These are phyloP conservation scores for Salvia hispanica DNA, from an alignment of 257 asterid species.

Conservation along the genomic window DNA sequence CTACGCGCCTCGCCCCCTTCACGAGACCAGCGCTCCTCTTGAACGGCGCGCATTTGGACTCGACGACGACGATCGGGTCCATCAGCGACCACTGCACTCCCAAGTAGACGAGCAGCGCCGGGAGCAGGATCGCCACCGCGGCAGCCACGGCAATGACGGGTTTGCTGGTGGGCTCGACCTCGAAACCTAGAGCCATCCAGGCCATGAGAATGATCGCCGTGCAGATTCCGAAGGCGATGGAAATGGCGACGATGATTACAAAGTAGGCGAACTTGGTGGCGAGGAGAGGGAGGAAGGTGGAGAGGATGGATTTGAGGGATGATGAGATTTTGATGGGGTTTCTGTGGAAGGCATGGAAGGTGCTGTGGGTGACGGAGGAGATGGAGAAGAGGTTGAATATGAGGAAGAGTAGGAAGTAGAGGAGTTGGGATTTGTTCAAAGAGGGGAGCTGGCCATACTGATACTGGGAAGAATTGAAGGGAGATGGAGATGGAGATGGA, in stretches of 20 bases:
- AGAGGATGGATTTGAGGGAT: constrained; percentile 51
- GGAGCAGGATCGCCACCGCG: constrained; percentile 1
- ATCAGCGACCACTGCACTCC: constrained; percentile 52
- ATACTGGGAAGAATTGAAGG: neutral
- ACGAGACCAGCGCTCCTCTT: constrained; percentile 57
- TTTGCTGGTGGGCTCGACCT: constrained; percentile 29
- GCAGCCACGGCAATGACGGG: constrained; percentile 22
- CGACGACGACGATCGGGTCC: constrained; percentile 56
- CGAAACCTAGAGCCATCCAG: constrained; percentile 37
- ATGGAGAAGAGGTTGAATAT: constrained; percentile 43
- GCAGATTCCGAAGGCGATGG: neutral
- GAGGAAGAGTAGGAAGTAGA: constrained; percentile 33
- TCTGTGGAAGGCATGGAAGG: constrained; percentile 57
- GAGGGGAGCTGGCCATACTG: neutral
- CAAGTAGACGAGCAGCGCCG: constrained; percentile 33
- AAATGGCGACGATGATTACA: constrained; percentile 16
- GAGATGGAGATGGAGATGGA: neutral
- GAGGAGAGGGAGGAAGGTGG: constrained; percentile 50
- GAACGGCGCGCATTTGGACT: constrained; percentile 61
- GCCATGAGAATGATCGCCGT: constrained; percentile 2
- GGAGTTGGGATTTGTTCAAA: constrained; percentile 15
- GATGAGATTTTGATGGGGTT: constrained; percentile 49
- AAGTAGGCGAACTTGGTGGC: no score
- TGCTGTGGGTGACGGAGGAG: constrained; percentile 56
- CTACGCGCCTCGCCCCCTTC: constrained; percentile 54